Evolutionary conservation across 108 stramenopile species (phyloP), one percentile per base, ranked within the genome.

Genomic region (Discostella stelligeroides): DNA sequence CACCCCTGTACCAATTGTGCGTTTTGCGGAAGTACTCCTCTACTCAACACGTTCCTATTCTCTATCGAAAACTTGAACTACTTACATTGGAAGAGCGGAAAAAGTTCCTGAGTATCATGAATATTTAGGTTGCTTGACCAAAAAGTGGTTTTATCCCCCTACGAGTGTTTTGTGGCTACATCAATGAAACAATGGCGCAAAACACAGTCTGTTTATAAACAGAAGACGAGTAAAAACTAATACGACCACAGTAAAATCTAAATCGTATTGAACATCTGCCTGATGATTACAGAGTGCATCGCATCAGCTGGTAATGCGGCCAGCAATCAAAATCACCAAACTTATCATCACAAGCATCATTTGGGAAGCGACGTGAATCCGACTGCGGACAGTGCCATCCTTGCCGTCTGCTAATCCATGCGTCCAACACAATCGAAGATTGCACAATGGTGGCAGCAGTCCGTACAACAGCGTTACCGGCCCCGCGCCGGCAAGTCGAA

Each of bases 401-500:
- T 38, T 57, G 30, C 40, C 42, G 29, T 60, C 15, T 46, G n/a
- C 8, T 2, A 34, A 29, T 48, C 41, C 42, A 30, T 45, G 56
- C n/a, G 30, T 64, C 46, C 55, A 73, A 15, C 72, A 45, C 56
- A 73, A 59, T 41, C 63, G 42, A 20, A 73, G 27, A 37, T 73
- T 73, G 34, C 72, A 73, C 51, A 73, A 45, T 25, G 72, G 72
- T 20, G 72, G 72, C 0, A 73, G 37, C 8, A 64, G 45, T 34
- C 72, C 72, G 59, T 64, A 73, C 42, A 73, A 21, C 14, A 73
- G 63, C 1, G 72, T 73, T 3, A 62, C 63, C n/a, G 72, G 72
- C 37, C 63, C 63, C 42, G 63, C 72, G 4, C 72, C 72, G 10
- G 72, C 72, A 64, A 73, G 57, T 25, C 63, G 38, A 7, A 62